These are phyloP conservation scores for Neoboletus magnificus DNA, from an alignment of 768 basidiomycete genomes.

Conservation along the genomic window DNA sequence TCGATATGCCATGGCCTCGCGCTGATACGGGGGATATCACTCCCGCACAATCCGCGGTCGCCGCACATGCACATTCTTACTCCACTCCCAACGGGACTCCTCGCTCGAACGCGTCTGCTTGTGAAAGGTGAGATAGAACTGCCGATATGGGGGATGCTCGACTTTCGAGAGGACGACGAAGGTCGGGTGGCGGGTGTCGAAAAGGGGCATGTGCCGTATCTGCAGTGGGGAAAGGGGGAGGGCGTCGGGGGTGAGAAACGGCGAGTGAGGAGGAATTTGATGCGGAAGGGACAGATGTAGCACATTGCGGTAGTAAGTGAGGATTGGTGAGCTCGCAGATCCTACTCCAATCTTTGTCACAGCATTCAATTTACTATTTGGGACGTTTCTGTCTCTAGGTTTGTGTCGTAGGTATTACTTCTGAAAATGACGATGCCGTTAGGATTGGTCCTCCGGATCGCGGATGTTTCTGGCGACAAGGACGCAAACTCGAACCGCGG, in stretches of 20 bases:
- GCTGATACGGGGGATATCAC: slow-evolving; percentile 54
- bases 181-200: slow-evolving; percentile 48
- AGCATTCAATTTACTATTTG: not conserved
- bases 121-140: slow-evolving; percentile 89
- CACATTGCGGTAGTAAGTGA: not conserved
- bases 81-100: slow-evolving; percentile 53
- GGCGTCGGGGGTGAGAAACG: slow-evolving; percentile 72
- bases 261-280: slow-evolving; percentile 79
- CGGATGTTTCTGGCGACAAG: not conserved
- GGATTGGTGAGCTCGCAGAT: not conserved
- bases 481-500: not conserved
- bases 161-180: slow-evolving; percentile 47
- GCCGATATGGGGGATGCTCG: slow-evolving; percentile 84
- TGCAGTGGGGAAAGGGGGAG: slow-evolving; percentile 71
- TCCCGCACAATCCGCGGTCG: slow-evolving; percentile 28
- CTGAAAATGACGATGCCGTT: not conserved
- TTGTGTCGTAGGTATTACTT: not conserved
- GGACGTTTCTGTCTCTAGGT: not conserved
- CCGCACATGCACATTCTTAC: slow-evolving; percentile 71
- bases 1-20: slow-evolving; percentile 76
- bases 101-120: slow-evolving; percentile 39
- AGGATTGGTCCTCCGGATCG: slow-evolving; percentile 9
- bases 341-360: not conserved
- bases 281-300: slow-evolving; percentile 75
- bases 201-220: slow-evolving; percentile 64